Evolutionary conservation across 768 basidiomycete genomes (phyloP).

Genomic region (Boletus fagicola): DNA sequence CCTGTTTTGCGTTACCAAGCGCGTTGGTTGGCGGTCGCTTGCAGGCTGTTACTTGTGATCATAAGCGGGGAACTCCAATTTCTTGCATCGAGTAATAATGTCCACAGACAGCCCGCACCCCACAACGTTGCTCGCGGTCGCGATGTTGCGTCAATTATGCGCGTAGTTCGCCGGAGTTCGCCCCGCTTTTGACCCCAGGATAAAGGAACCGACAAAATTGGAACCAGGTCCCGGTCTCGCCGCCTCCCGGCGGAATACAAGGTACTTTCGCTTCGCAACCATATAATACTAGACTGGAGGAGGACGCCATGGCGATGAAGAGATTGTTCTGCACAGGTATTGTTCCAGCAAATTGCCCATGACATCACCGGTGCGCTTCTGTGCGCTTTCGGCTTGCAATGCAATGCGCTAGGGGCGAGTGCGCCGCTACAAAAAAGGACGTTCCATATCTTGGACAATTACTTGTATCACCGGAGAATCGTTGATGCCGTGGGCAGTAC

Average conservation of each 20-base stretch:
- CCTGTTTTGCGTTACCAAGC: background rate
- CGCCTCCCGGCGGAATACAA: background rate
- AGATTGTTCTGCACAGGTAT: background rate
- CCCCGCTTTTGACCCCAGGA: background rate
- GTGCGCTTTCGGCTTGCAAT: background rate
- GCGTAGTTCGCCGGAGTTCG: background rate
- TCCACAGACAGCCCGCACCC: background rate
- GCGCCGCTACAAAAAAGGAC: background rate
- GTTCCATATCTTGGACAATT: background rate
- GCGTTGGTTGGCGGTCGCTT: background rate
- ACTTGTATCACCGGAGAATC: background rate
- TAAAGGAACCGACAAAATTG: background rate
- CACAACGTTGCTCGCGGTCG: background rate
- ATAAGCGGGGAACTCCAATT: background rate
- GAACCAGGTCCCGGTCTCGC: background rate
- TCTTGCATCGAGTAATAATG: background rate
- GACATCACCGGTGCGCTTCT: background rate
- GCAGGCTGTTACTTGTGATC: background rate
- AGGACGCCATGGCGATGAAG: background rate
- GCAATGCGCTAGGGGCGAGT: background rate
- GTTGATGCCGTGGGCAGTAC: background rate
- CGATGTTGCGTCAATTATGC: background rate
- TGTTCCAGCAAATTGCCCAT: background rate
- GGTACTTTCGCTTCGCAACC: background rate
- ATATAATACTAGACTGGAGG: background rate